phyloP scores from a whole-genome alignment of 2,329 filamentous ascomycete genomes.

The Chalaropsis thielavioides region DNA sequence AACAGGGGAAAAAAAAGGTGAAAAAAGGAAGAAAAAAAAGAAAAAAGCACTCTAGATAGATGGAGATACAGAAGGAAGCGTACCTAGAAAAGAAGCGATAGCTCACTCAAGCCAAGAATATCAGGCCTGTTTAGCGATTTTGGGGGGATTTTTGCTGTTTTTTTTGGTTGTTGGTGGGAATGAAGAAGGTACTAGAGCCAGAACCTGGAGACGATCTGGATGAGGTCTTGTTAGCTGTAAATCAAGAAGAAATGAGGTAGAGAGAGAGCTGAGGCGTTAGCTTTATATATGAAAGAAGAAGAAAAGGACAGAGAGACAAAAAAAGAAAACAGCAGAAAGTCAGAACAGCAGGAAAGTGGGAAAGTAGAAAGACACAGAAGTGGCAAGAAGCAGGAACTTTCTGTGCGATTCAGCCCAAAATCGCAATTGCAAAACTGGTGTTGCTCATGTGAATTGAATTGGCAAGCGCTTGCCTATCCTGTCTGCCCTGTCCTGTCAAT shows the following conservation, averaged over 20 bases:
- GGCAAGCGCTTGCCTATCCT: no score
- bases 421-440: background rate
- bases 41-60: background rate
- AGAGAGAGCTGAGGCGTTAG: background rate
- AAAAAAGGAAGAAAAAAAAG: no score
- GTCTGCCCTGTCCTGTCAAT: background rate
- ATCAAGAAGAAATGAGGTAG: background rate
- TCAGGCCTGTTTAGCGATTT: background rate
- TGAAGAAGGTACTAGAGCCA: background rate
- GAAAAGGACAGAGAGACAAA: background rate
- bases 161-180: background rate
- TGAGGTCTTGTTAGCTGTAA: background rate
- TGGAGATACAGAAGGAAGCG: background rate
- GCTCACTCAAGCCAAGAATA: background rate
- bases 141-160: background rate
- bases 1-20: no score
- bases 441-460: background rate
- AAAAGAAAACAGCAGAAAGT: background rate
- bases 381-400: background rate
- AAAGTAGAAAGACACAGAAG: background rate
- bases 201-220: background rate
- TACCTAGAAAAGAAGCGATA: constrained; percentile 2
- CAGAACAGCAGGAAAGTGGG: background rate
- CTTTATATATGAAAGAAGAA: no score
- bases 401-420: background rate